Percentiles rank a stretch among this genome's conserved stretches.
Conservation (phyloP, 352 stramenopile genomes). For the Phytophthora chlamydospora region DNA sequence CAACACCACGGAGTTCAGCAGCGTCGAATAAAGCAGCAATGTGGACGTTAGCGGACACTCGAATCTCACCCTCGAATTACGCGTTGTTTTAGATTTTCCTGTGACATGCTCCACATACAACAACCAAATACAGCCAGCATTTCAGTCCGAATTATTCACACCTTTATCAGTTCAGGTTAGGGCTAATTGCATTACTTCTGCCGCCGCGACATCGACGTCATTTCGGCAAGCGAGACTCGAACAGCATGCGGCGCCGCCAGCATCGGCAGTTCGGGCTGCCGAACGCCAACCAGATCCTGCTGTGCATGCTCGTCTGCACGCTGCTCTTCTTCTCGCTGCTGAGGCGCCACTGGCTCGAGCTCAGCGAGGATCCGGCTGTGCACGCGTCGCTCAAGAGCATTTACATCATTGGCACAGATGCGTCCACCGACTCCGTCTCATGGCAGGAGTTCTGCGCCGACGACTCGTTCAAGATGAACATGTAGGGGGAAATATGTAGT, state of each 20-base stretch:
- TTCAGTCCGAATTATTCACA: conserved; percentile 5
- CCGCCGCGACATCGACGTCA: conserved; percentile 15
- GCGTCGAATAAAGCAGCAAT: conserved; percentile 59
- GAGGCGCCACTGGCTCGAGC: conserved; percentile 66
- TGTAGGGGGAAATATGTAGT: conserved; percentile 18
- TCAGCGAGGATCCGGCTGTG: conserved; percentile 48
- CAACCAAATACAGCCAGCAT: conserved; percentile 2
- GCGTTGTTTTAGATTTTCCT: conserved; percentile 14
- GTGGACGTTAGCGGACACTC: conserved; percentile 4
- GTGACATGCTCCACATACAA: conserved; percentile 27
- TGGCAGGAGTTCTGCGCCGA: conserved; percentile 64
- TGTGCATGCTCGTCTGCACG: conserved; percentile 55
- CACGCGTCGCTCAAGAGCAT: conserved; percentile 67
- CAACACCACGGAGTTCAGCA: conserved; percentile 86
- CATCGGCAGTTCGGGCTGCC: conserved; percentile 79
- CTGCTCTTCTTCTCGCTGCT: conserved; percentile 73
- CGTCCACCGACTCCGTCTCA: conserved; percentile 45
- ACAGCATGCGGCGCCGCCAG: conserved; percentile 44
- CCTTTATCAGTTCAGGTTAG: conserved; percentile 7
- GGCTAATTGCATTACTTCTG: conserved; percentile 3
- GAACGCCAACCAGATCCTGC: conserved; percentile 88
- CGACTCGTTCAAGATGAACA: conserved; percentile 27
- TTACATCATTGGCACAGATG: conserved; percentile 38
- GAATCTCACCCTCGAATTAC: conserved; percentile 20
- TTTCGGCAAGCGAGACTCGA: conserved; percentile 17